Evolutionary conservation across 352 stramenopile genomes (phyloP).

Genomic region (Phytophthora colocasiae): DNA sequence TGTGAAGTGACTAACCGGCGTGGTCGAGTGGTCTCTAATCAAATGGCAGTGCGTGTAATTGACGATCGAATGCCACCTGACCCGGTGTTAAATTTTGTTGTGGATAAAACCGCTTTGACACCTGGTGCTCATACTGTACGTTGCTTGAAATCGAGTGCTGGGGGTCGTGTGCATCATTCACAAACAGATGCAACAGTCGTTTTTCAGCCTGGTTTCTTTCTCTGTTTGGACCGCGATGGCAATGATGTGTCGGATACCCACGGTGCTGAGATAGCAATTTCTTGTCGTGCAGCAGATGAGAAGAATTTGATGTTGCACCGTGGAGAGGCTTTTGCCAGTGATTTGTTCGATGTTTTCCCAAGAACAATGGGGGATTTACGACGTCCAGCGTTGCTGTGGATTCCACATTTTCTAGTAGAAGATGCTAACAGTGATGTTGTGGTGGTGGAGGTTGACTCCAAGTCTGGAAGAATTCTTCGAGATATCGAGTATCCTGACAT

Average conservation of each 20-base stretch:
- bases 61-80: slow-evolving; percentile 52
- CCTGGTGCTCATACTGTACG: slow-evolving; percentile 29
- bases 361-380: slow-evolving; percentile 34
- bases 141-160: slow-evolving; percentile 46
- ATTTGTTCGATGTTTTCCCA: slow-evolving; percentile 54
- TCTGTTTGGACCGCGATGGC: slow-evolving; percentile 46
- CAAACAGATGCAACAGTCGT: slow-evolving; percentile 46
- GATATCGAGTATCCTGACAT: slow-evolving; percentile 19
- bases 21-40: slow-evolving; percentile 37
- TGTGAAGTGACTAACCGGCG: slow-evolving; percentile 71
- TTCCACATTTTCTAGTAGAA: slow-evolving; percentile 33
- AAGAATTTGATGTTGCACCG: slow-evolving; percentile 14
- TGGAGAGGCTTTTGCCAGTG: slow-evolving; percentile 52
- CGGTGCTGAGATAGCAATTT: slow-evolving; percentile 61
- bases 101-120: slow-evolving; percentile 31
- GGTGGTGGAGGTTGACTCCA: slow-evolving; percentile 38
- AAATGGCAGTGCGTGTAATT: slow-evolving; percentile 52
- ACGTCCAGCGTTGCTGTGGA: slow-evolving; percentile 37
- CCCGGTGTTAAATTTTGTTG: slow-evolving; percentile 47
- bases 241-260: slow-evolving; percentile 55
- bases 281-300: slow-evolving; percentile 1
- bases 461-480: slow-evolving; percentile 31
- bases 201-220: slow-evolving; percentile 61
- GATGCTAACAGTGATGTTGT: slow-evolving; percentile 12
- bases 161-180: slow-evolving; percentile 41